These are phyloP conservation scores for Trichoderma hamatum DNA, from an alignment of 2,329 filamentous ascomycete species.

Conservation along the genomic window DNA sequence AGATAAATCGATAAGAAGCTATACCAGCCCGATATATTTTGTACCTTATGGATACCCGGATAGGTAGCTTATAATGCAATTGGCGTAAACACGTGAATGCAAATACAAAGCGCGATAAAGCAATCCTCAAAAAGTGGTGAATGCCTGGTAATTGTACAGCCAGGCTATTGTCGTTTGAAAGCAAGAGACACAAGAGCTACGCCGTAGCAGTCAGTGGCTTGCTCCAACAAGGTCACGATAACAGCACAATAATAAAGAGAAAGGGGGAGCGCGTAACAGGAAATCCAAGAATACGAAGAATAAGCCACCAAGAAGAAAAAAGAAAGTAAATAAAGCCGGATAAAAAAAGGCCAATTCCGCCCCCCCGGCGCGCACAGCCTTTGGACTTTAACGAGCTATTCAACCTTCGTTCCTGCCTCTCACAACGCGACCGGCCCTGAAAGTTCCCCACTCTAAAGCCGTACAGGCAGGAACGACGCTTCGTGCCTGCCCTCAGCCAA, in stretches of 20 bases:
- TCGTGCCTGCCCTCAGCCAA: neutral
- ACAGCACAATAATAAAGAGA: neutral
- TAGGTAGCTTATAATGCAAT: neutral
- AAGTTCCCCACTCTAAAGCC: neutral
- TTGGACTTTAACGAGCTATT: neutral
- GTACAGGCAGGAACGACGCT: neutral
- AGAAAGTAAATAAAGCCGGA: neutral
- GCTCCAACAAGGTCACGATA: neutral
- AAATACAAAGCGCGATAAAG: neutral
- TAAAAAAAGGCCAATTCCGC: neutral
- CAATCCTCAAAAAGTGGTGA: neutral
- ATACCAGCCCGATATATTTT: neutral
- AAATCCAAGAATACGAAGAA: neutral
- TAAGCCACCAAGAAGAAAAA: neutral
- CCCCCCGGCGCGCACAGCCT: conserved; percentile 1
- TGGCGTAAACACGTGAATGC: neutral
- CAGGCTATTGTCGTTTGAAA: neutral
- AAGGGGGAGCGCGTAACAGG: neutral
- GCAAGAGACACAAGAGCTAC: neutral
- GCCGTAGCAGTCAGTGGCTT: neutral
- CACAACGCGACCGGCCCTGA: conserved; percentile 1
- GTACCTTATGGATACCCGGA: neutral
- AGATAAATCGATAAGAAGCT: neutral
- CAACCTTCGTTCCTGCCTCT: conserved; percentile 6
- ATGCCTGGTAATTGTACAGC: neutral